phyloP scores from a whole-genome alignment of 202 grass and related monocot species.

The Brachypodium distachyon region DNA sequence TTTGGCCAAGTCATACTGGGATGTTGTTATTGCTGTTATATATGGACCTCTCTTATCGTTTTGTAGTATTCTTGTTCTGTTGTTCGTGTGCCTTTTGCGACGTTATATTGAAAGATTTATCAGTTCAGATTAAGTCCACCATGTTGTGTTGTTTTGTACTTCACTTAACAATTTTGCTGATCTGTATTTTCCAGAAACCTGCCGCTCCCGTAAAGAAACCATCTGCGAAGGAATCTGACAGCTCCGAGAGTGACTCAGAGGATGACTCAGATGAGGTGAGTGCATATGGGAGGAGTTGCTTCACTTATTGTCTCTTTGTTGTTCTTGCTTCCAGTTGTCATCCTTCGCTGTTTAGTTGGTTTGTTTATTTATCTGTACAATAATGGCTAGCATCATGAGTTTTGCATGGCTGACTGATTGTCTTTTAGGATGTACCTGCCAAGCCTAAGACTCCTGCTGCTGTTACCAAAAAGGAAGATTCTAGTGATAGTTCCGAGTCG shows the following conservation, averaged over 20 bases:
- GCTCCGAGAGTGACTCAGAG: constrained; percentile 42
- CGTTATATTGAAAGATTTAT: no score
- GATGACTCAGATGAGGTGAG: constrained; percentile 43
- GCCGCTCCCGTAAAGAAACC: constrained; percentile 27
- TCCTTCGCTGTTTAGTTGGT: background rate
- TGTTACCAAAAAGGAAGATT: constrained; percentile 20
- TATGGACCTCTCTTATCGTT: no score
- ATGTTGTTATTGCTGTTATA: no score
- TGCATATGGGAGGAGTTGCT: background rate
- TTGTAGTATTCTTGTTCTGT: no score
- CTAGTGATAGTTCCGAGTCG: constrained; percentile 23
- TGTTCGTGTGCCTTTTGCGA: no score
- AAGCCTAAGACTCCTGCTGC: constrained; percentile 1
- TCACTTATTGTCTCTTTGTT: no score
- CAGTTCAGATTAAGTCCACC: no score
- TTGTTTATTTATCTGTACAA: background rate
- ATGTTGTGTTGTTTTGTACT: background rate
- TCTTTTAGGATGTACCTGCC: constrained; percentile 4
- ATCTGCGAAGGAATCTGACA: background rate
- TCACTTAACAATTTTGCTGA: background rate
- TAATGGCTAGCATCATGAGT: background rate
- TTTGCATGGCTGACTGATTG: no score
- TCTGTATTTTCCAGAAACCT: constrained; percentile 29
- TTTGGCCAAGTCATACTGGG: background rate
- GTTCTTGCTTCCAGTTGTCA: no score